Conservation (phyloP, 106 monocot genomes). For the Cymbidium sinense region DNA sequence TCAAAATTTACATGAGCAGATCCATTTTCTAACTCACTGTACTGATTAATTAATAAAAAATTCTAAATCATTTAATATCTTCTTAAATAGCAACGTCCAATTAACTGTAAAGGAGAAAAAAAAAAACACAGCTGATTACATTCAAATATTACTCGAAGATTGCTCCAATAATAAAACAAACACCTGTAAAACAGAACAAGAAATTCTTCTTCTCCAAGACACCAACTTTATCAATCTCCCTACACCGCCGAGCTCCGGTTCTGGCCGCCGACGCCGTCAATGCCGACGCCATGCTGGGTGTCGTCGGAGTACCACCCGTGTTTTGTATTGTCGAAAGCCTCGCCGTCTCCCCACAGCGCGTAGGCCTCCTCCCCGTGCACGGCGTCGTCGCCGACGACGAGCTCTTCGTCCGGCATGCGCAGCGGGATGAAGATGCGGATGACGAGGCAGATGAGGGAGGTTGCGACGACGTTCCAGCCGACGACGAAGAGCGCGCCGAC, state of each 20-base stretch:
- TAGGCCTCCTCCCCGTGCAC: conserved; percentile 44
- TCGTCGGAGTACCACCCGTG: conserved; percentile 17
- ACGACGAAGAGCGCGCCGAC: conserved; percentile 29
- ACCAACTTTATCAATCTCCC: not conserved
- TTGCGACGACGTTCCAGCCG: conserved; percentile 35
- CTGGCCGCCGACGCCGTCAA: not conserved
- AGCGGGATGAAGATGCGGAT: conserved; percentile 21
- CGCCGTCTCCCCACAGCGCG: conserved; percentile 37
- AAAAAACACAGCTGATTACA: no score
- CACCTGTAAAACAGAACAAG: no score
- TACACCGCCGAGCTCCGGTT: not conserved
- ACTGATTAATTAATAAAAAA: no score
- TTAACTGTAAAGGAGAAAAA: no score
- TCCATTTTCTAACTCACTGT: no score
- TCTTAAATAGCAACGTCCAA: no score
- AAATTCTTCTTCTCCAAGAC: not conserved
- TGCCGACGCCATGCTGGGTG: not conserved
- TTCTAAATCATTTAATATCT: no score
- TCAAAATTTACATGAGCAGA: no score
- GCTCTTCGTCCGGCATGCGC: conserved; percentile 35
- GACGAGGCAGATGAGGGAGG: conserved; percentile 25
- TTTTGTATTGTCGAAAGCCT: conserved; percentile 21
- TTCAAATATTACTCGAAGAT: no score
- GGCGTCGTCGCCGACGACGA: conserved; percentile 29
- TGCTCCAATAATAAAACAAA: no score